These are phyloP conservation scores for Penicillium sp. DNA, from an alignment of 2,329 filamentous ascomycete species.

Conservation along the genomic window DNA sequence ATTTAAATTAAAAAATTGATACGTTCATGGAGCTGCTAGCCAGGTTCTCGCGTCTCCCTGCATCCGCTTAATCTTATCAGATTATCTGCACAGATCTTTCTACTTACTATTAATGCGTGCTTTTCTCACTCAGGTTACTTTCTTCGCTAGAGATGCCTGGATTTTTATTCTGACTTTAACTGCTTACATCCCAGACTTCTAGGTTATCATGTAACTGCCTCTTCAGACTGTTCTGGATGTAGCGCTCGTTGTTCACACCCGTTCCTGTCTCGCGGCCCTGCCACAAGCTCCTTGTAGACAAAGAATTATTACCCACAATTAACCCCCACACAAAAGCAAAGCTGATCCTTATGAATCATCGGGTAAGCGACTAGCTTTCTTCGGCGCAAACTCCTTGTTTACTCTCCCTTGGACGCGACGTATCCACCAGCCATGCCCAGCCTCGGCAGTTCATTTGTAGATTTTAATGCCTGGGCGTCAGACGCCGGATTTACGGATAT, in stretches of 20 bases:
- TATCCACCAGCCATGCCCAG: neutral
- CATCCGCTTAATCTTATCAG: slow-evolving; percentile 11
- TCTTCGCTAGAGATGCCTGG: neutral
- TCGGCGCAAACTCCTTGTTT: slow-evolving; percentile 14
- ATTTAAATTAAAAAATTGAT: neutral
- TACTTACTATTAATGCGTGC: neutral
- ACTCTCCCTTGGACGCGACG: slow-evolving; percentile 7
- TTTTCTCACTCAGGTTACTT: neutral
- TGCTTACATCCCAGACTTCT: too few species aligned
- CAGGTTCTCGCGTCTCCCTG: neutral
- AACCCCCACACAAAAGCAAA: slow-evolving; percentile 5
- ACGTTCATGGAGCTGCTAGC: neutral
- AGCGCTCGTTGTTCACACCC: neutral
- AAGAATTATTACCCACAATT: slow-evolving; percentile 18
- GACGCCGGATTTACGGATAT: slow-evolving; percentile 22
- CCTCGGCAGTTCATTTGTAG: slow-evolving; percentile 7
- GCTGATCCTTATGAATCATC: slow-evolving; percentile 9
- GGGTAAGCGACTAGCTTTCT: slow-evolving; percentile 6
- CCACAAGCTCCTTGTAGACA: slow-evolving; percentile 12
- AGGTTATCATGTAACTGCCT: neutral
- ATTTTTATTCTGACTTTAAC: neutral
- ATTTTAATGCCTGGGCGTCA: slow-evolving; percentile 5
- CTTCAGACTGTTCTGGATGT: neutral
- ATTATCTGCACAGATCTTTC: neutral
- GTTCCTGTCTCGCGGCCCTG: neutral